These are phyloP conservation scores for Begonia fuchsioides DNA, from an alignment of 306 rosid species.

Conservation along the genomic window DNA sequence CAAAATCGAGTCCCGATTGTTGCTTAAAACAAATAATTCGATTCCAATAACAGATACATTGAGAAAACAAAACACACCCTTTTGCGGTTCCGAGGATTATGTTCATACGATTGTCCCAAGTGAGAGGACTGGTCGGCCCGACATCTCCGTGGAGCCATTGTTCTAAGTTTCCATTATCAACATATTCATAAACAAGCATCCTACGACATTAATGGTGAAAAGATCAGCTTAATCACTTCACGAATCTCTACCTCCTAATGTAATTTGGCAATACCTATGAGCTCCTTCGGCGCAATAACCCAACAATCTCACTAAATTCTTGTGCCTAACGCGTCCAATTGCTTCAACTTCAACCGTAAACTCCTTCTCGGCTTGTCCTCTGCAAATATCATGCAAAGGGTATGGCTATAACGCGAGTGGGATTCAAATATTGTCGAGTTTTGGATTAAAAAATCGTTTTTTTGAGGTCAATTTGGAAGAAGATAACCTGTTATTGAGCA, in stretches of 20 bases:
- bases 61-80: slow-evolving; percentile 21
- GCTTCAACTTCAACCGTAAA: slow-evolving; percentile 62
- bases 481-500: slow-evolving; percentile 41
- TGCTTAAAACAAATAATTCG: no score
- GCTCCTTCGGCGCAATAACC: slow-evolving; percentile 63
- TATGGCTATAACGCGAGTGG: no score
- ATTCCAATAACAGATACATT: no score
- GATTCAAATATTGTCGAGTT: background rate
- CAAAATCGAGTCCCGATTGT: no score
- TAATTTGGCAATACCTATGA: slow-evolving; percentile 20
- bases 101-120: slow-evolving; percentile 47
- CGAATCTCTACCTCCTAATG: no score
- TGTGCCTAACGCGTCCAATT: slow-evolving; percentile 56
- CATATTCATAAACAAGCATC: slow-evolving; percentile 52
- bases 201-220: slow-evolving; percentile 6
- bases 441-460: background rate
- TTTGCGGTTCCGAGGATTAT: slow-evolving; percentile 43
- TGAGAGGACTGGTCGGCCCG: slow-evolving; percentile 37
- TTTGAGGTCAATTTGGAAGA: background rate
- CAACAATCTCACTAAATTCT: slow-evolving; percentile 48
- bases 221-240: no score
- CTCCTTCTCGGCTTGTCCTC: slow-evolving; percentile 64
- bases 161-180: slow-evolving; percentile 50
- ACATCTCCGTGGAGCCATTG: slow-evolving; percentile 61
- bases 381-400: slow-evolving; percentile 4